A percentile compares a stretch with the other conserved stretches of the same genome.
Evolutionary conservation across 2,329 filamentous ascomycete species (phyloP).

Genomic region (Blastomyces parvus): DNA sequence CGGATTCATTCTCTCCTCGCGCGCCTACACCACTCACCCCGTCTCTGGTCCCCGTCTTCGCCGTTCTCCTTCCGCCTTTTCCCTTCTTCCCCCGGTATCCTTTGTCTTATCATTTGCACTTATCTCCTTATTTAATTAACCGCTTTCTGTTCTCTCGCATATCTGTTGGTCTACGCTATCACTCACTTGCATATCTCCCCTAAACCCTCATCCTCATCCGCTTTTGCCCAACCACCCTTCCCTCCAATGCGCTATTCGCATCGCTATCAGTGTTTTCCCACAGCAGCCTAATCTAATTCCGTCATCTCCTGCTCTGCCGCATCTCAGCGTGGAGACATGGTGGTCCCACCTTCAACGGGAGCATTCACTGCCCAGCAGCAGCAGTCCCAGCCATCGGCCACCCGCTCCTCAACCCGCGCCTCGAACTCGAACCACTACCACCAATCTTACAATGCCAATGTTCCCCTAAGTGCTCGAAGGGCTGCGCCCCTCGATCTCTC

Average conservation of each 20-base stretch:
- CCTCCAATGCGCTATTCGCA: slow-evolving; percentile 10
- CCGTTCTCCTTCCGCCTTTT: neutral
- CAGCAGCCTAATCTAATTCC: neutral
- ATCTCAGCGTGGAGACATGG: slow-evolving; percentile 29
- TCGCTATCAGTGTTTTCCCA: slow-evolving; percentile 7
- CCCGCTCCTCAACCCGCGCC: slow-evolving; percentile 30
- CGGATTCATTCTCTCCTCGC: neutral
- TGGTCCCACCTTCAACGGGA: slow-evolving; percentile 38
- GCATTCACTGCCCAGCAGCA: slow-evolving; percentile 20
- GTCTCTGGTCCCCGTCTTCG: neutral
- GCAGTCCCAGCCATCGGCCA: slow-evolving; percentile 26
- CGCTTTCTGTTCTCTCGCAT: neutral
- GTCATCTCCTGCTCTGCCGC: neutral
- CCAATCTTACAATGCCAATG: slow-evolving; percentile 39
- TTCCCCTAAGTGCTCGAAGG: slow-evolving; percentile 55
- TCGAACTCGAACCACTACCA: slow-evolving; percentile 33
- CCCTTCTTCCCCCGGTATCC: neutral
- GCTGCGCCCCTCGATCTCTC: slow-evolving; percentile 67
- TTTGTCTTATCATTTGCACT: neutral
- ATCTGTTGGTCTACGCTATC: neutral
- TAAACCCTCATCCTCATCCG: neutral
- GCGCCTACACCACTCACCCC: neutral
- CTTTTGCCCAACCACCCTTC: slow-evolving; percentile 16
- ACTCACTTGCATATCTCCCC: neutral
- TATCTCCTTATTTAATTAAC: neutral